A percentile compares a stretch with the other conserved stretches of the same genome.
phyloP scores from a whole-genome alignment of 1,284 basidiomycete species.

The Marasmius fiardii region DNA sequence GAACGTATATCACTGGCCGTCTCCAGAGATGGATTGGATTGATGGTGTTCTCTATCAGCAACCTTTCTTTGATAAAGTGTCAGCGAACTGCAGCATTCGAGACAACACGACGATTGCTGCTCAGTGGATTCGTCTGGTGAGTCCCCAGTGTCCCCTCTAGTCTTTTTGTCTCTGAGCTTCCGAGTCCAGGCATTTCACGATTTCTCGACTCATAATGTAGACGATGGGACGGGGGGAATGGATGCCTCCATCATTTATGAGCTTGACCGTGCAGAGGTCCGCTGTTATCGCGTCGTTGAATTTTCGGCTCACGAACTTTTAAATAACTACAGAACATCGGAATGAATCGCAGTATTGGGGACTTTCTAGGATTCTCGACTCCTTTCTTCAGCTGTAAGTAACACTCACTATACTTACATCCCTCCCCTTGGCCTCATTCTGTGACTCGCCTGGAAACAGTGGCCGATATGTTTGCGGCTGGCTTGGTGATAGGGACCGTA shows the following conservation, averaged over 20 bases:
- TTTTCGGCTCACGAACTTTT: slow-evolving; percentile 16
- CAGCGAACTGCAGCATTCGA: not conserved
- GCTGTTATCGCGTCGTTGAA: slow-evolving; percentile 8
- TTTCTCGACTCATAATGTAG: slow-evolving; percentile 35
- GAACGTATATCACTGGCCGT: not conserved
- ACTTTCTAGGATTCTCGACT: slow-evolving; percentile 36
- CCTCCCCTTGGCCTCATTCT: not conserved
- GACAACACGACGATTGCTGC: not conserved
- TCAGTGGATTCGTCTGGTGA: not conserved
- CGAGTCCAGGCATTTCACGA: slow-evolving; percentile 35
- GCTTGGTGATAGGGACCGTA: slow-evolving; percentile 22
- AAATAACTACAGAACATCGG: slow-evolving; percentile 36
- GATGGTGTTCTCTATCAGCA: not conserved
- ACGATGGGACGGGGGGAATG: slow-evolving; percentile 31
- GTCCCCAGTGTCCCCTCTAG: not conserved
- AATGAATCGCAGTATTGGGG: slow-evolving; percentile 34
- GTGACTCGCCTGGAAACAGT: too few species aligned
- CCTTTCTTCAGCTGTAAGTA: not conserved
- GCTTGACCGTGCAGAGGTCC: slow-evolving; percentile 28
- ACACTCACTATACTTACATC: not conserved
- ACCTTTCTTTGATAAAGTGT: not conserved
- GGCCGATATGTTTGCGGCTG: slow-evolving; percentile 27
- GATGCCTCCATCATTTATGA: slow-evolving; percentile 35
- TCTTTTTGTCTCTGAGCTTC: not conserved
- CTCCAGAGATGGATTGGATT: not conserved